Percentiles rank a stretch among this genome's conserved stretches.
Evolutionary conservation across 352 stramenopile species (phyloP).

Genomic region (Poterioochromonas sp.): DNA sequence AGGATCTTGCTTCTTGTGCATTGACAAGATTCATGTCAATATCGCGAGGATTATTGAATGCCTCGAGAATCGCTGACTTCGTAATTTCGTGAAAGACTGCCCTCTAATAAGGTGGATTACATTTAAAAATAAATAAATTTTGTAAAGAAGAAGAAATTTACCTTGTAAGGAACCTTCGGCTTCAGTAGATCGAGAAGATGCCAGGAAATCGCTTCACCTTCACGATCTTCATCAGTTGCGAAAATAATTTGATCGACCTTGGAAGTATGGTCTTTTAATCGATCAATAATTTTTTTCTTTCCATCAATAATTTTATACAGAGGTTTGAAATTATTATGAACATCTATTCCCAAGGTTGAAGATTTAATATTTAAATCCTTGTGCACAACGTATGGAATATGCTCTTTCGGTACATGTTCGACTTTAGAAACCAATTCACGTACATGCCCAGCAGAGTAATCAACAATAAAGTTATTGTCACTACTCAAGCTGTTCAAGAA

Average conservation of each 20-base stretch:
- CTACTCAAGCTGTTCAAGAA: slow-evolving; percentile 43
- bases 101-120: slow-evolving; percentile 35
- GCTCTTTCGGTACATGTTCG: neutral
- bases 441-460: slow-evolving; percentile 54
- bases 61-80: slow-evolving; percentile 33
- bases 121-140: neutral
- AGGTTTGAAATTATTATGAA: slow-evolving; percentile 48
- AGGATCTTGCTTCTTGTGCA: slow-evolving; percentile 39
- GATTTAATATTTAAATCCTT: neutral
- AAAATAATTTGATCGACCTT: slow-evolving; percentile 48
- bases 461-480: slow-evolving; percentile 47
- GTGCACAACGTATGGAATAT: neutral
- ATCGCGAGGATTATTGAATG: slow-evolving; percentile 37
- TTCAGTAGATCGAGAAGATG: slow-evolving; percentile 50
- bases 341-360: slow-evolving; percentile 44
- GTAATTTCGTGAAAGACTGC: slow-evolving; percentile 56
- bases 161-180: slow-evolving; percentile 20
- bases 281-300: slow-evolving; percentile 33
- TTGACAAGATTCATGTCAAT: slow-evolving; percentile 51
- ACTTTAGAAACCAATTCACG: slow-evolving; percentile 38
- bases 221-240: slow-evolving; percentile 58
- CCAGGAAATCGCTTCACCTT: slow-evolving; percentile 60
- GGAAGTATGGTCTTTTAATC: slow-evolving; percentile 38
- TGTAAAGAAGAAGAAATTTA: slow-evolving; percentile 20
- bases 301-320: slow-evolving; percentile 46